Evolutionary conservation across 805 yeast genomes (phyloP), one percentile per base, ranked within the genome.

Genomic region (Barnettozyma sucrosica): DNA sequence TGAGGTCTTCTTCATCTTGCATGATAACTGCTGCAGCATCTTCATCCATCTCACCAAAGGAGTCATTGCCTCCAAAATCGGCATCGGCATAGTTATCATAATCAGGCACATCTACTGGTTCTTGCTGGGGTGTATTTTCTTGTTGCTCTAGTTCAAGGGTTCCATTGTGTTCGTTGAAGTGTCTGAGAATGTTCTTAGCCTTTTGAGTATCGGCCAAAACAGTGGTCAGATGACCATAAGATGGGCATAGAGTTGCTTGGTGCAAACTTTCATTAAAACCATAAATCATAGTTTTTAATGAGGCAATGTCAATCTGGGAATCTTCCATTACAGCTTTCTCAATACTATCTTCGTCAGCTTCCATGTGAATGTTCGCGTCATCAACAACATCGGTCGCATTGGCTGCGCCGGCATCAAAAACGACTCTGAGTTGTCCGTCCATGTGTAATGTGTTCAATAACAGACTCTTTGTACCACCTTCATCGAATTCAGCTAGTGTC

Each of bases 381-480:
- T 45, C 49, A 5, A 49, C 28, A 1, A 39, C 44, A 4, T 53
- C 55, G n/a, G 52, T 57, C 2, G 50, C 51, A 37, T 49, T 54
- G 36, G 44, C 52, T 53, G 65, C 61, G 7, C 68, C 69, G 24
- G 88, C 87, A 58, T 82, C 92, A 58, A 85, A 83, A 2, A 83
- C 77, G 3, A 85, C 80, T 55, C 83, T 65, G 0, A 80, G 78
- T 1, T 72, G 56, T 1, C 62, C 47, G 55, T 83, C 83, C 14
- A 80, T 69, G 51, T 72, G 71, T 40, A 85, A 70, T 0, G 86
- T 77, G 52, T 85, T 85, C 51, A 83, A 61, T 38, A 85, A 64
- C 43, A 85, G 67, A 51, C 86, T 78, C 57, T 82, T 85, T 8
- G 92, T 83, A 5, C 93, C 92, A 32, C 90, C 90, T 66, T 85